Evolutionary conservation across 2,329 filamentous ascomycete species (phyloP), one percentile per base, ranked within the genome.

Genomic region (Trichoderma hamatum): DNA sequence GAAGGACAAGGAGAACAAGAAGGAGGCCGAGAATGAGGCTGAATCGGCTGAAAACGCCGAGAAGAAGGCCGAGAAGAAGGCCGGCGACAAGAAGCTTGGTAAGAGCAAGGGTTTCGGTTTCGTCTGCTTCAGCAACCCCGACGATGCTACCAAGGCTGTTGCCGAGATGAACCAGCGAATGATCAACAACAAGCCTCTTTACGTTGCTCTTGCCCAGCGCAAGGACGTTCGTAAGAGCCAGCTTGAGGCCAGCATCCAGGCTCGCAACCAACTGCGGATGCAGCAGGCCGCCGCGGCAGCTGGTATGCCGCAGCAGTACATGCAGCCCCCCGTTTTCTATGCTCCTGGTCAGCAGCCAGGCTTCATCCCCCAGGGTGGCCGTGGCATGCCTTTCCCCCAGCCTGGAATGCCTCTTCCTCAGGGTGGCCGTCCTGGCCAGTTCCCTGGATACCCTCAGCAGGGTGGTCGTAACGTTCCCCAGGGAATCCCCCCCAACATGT

Each of bases 31-130:
- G 66, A 84, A 89, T 75, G 82, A 84, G 70, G 79, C 70, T 11
- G 64, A 81, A 52, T 78, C 82, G 68, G 79, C 82, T 19, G 80
- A 82, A 60, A 75, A 77, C 65, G 80, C 84, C 69, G 85, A 88
- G 43, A 84, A 89, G 78, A 89, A 89, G 81, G 74, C 85, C 83
- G 82, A 87, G 72, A 85, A 88, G 77, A 87, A 85, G 76, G 64
- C 71, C 34, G 86, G 89, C 72, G 86, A 89, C 72, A 87, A 86
- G 81, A 89, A 87, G 84, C 87, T 97, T 71, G 96, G 96, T 81
- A 98, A 98, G 92, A 97, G 94, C 91, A 99, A 98, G 88, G 96
- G 96, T 81, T 99, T 99, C 81, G 96, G 96, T 77, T 99, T 99
- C 82, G 96, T 99, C 79, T 99, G 96, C 92, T 99, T 99, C 87